Percentiles rank a stretch among this genome's conserved stretches.
Evolutionary conservation across 805 yeast species (phyloP).

Genomic region (Starmera pachycereana): DNA sequence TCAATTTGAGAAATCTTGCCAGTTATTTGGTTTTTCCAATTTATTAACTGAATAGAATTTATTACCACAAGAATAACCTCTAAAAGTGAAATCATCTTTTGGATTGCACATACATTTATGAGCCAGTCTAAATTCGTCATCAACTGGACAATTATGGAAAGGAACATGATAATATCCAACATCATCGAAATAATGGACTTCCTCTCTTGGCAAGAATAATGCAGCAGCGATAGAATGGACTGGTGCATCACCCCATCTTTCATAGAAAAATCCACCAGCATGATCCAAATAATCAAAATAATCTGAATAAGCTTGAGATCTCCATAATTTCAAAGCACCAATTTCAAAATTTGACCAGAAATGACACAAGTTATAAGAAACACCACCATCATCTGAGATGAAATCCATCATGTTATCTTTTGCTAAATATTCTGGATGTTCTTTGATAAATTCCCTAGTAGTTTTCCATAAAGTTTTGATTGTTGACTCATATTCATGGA

Average conservation of each 20-base stretch:
- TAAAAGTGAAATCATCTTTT: slow-evolving; percentile 67
- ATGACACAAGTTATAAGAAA: slow-evolving; percentile 64
- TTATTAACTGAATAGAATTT: slow-evolving; percentile 47
- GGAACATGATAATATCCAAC: slow-evolving; percentile 75
- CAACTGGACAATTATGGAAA: slow-evolving; percentile 70
- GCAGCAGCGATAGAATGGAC: slow-evolving; percentile 72
- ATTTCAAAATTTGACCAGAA: slow-evolving; percentile 79
- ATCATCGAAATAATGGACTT: slow-evolving; percentile 65
- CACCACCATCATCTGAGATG: slow-evolving; percentile 56
- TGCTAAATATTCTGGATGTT: slow-evolving; percentile 30
- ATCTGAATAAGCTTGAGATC: slow-evolving; percentile 45
- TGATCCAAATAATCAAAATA: slow-evolving; percentile 57
- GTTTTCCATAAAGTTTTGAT: slow-evolving; percentile 59
- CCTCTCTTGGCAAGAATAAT: slow-evolving; percentile 42
- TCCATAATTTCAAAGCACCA: slow-evolving; percentile 63
- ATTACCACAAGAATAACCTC: slow-evolving; percentile 63
- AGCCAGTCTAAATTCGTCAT: slow-evolving; percentile 44
- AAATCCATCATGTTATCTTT: slow-evolving; percentile 50
- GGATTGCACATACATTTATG: slow-evolving; percentile 73
- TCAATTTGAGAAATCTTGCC: slow-evolving; percentile 35
- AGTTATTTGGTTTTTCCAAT: slow-evolving; percentile 52
- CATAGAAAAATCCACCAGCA: slow-evolving; percentile 74
- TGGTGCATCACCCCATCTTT: slow-evolving; percentile 94
- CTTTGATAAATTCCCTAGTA: slow-evolving; percentile 34
- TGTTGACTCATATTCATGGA: slow-evolving; percentile 56